A percentile compares a stretch with the other conserved stretches of the same genome.
phyloP scores from a whole-genome alignment of 768 basidiomycete genomes.

The Amanita phalloides region DNA sequence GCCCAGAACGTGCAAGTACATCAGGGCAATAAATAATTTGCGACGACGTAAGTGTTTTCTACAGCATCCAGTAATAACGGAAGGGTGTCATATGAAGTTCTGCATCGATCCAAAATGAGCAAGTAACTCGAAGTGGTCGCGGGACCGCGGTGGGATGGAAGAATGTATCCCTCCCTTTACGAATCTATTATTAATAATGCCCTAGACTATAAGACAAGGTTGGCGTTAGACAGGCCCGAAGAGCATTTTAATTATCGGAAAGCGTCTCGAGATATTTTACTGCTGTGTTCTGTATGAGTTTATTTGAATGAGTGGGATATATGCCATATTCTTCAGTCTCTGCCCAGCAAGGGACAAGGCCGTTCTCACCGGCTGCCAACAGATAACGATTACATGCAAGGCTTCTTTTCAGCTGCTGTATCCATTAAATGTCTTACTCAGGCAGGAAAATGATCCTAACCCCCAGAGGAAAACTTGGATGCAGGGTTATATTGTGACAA shows the following conservation, averaged over 20 bases:
- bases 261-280: neutral
- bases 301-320: slow-evolving; percentile 1
- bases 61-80: neutral
- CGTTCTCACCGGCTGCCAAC: slow-evolving; percentile 1
- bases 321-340: slow-evolving; percentile 4
- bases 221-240: neutral
- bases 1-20: too few species aligned
- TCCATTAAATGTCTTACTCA: neutral
- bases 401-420: neutral
- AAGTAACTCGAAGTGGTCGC: neutral
- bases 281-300: neutral
- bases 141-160: neutral
- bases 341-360: neutral
- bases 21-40: too few species aligned
- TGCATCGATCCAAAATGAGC: neutral
- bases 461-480: too few species aligned
- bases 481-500: too few species aligned
- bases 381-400: slow-evolving; percentile 1
- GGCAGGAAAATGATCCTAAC: too few species aligned
- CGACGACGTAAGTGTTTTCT: neutral
- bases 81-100: neutral
- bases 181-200: neutral
- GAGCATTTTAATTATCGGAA: neutral
- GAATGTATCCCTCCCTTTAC: neutral
- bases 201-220: neutral